Conservation (phyloP, 108 stramenopile species). For the Cyclotella choctawhatcheeana region DNA sequence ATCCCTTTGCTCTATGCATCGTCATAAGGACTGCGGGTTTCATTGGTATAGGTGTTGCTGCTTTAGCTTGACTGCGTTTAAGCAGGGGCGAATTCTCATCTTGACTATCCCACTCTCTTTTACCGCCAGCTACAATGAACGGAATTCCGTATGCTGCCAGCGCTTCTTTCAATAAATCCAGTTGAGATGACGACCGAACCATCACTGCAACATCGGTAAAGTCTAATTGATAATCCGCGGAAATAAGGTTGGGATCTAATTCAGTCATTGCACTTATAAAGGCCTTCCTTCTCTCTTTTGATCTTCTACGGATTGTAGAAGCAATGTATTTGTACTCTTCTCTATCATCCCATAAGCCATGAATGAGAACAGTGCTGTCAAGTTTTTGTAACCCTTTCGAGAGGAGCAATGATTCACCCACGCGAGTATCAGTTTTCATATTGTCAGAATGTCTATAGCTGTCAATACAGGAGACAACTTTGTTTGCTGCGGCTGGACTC, state of each 20-base stretch:
- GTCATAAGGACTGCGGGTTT: slow-evolving; percentile 64
- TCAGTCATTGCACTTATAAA: slow-evolving; percentile 40
- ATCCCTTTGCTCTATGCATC: slow-evolving; percentile 68
- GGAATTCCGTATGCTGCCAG: slow-evolving; percentile 45
- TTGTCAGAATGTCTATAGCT: not conserved
- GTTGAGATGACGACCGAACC: slow-evolving; percentile 54
- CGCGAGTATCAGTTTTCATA: slow-evolving; percentile 19
- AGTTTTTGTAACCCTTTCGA: slow-evolving; percentile 46
- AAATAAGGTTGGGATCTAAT: slow-evolving; percentile 17
- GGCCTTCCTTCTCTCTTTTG: slow-evolving; percentile 42
- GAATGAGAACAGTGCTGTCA: slow-evolving; percentile 49
- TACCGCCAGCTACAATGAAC: slow-evolving; percentile 27
- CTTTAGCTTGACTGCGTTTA: slow-evolving; percentile 4
- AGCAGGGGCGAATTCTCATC: slow-evolving; percentile 9
- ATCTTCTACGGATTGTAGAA: slow-evolving; percentile 47
- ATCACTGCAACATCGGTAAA: slow-evolving; percentile 61
- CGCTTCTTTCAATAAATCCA: slow-evolving; percentile 53
- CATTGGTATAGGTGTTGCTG: slow-evolving; percentile 39
- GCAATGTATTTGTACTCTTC: slow-evolving; percentile 68
- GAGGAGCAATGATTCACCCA: slow-evolving; percentile 46
- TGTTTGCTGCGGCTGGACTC: slow-evolving; percentile 51
- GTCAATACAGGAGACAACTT: slow-evolving; percentile 23
- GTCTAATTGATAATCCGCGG: slow-evolving; percentile 32
- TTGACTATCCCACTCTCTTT: slow-evolving; percentile 2
- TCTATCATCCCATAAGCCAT: slow-evolving; percentile 61